A percentile compares a stretch with the other conserved stretches of the same genome.
Evolutionary conservation across 148 eudicot species (phyloP).

Genomic region (Oxyria digyna): DNA sequence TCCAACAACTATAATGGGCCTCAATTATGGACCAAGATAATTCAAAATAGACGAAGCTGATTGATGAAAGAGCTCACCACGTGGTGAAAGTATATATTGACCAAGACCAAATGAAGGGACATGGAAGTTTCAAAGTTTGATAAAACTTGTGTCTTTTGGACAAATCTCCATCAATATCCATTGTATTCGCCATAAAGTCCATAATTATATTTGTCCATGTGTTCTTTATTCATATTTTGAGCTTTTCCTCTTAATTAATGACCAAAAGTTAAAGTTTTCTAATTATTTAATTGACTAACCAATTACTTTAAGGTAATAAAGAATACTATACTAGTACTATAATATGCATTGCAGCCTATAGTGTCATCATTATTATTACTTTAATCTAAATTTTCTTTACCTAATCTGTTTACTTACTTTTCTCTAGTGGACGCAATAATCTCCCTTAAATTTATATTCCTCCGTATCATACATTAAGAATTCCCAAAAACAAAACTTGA

Average conservation of each 20-base stretch:
- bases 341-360: not conserved
- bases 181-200: not conserved
- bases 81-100: not conserved
- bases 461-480: too few relatives aligned
- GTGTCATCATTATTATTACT: not conserved
- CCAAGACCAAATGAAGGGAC: too few relatives aligned
- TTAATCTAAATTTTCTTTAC: not conserved
- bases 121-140: not conserved
- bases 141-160: not conserved
- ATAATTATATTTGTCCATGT: not conserved
- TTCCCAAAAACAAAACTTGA: too few relatives aligned
- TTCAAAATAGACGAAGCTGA: not conserved
- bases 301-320: too few relatives aligned
- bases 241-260: not conserved
- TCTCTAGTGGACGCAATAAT: not conserved
- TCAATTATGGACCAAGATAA: too few relatives aligned
- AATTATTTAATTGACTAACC: too few relatives aligned
- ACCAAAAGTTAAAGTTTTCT: not conserved
- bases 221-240: not conserved
- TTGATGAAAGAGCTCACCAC: too few relatives aligned
- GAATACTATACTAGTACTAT: not conserved
- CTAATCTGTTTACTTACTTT: not conserved
- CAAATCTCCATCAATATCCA: not conserved
- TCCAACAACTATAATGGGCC: too few relatives aligned
- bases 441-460: not conserved